phyloP scores from a whole-genome alignment of 2,329 filamentous ascomycete species.

The Lasiodiplodia gonubiensis region DNA sequence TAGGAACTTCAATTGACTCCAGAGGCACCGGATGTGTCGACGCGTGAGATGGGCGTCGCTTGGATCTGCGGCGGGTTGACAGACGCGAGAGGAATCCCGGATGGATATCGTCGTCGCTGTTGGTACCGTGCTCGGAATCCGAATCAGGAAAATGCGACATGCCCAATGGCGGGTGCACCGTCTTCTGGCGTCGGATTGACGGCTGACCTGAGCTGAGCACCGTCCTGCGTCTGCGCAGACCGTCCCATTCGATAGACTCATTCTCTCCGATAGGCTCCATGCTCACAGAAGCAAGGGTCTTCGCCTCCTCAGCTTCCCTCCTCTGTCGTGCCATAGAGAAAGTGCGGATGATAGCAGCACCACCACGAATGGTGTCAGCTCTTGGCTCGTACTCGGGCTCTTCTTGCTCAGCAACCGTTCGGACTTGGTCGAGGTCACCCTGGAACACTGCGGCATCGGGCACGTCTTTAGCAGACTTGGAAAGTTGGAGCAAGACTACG shows the following conservation, averaged over 20 bases:
- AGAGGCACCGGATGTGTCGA: constrained; percentile 52
- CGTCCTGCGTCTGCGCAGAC: constrained; percentile 75
- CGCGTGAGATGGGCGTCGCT: constrained; percentile 31
- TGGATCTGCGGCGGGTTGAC: constrained; percentile 30
- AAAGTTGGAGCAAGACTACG: constrained; percentile 91
- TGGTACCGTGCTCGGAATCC: constrained; percentile 56
- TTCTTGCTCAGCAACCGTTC: constrained; percentile 92
- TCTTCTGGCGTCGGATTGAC: constrained; percentile 52
- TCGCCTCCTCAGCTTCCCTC: constrained; percentile 80
- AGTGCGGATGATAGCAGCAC: constrained; percentile 84
- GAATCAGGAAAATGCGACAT: constrained; percentile 83
- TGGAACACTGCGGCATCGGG: constrained; percentile 91
- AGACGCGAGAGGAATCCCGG: constrained; percentile 55
- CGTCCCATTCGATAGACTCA: constrained; percentile 89
- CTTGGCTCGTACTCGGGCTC: constrained; percentile 97
- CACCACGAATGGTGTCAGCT: constrained; percentile 91
- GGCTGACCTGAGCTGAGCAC: constrained; percentile 52
- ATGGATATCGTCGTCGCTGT: constrained; percentile 45
- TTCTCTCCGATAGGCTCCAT: constrained; percentile 80
- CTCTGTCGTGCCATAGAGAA: constrained; percentile 77
- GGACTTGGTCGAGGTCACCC: constrained; percentile 91
- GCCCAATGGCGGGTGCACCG: constrained; percentile 76
- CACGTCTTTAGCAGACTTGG: constrained; percentile 96
- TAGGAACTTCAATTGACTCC: constrained; percentile 47
- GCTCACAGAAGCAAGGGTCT: constrained; percentile 79